Evolutionary conservation across 805 yeast species (phyloP), one percentile per base, ranked within the genome.

Genomic region (Teunomyces kruisii): DNA sequence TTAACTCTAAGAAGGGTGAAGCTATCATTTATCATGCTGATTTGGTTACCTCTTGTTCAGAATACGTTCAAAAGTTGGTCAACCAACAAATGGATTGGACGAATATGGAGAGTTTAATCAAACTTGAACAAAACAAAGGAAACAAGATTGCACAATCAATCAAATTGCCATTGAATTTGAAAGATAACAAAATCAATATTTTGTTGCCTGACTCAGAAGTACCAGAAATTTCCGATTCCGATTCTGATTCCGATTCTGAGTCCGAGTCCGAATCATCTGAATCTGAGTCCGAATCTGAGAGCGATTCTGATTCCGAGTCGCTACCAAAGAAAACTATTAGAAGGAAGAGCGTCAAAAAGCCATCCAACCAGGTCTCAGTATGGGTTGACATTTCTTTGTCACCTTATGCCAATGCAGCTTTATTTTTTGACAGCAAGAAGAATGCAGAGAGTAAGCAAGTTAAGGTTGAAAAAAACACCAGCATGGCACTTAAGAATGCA

Each of bases 21-120:
- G 68, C 86, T 4, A 82, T 92, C 24, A 84, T 87, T 49, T 68
- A 75, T 30, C 75, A 86, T 59, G 85, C 92, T 4, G 81, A 81
- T 22, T 53, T 79, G 19, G 89, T 91, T 4, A 94, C 86, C 40
- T 79, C 79, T 13, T 89, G 94, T 39, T 84, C 79, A 47, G 63
- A 59, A 6, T 83, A 86, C 2, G 86, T 92, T 4, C 85, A 83
- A 47, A 68, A 72, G 1, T 66, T 89, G 44, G 50, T 90, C 4
- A 83, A 84, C 45, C 94, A 88, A 58, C 91, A 88, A 51, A 88
- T 89, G 88, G 97, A 92, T 61, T 92, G 99, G 99, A 78, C 79
- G 35, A 85, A 88, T 48, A 91, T 91, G 50, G 96, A 86, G 59
- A 81, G 83, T 50, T 65, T 86, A 46, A 83, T 92, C 42, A 68